A percentile compares a stretch with the other conserved stretches of the same genome.
These are phyloP conservation scores for Salix udensis DNA, from an alignment of 345 rosid species.

Conservation along the genomic window DNA sequence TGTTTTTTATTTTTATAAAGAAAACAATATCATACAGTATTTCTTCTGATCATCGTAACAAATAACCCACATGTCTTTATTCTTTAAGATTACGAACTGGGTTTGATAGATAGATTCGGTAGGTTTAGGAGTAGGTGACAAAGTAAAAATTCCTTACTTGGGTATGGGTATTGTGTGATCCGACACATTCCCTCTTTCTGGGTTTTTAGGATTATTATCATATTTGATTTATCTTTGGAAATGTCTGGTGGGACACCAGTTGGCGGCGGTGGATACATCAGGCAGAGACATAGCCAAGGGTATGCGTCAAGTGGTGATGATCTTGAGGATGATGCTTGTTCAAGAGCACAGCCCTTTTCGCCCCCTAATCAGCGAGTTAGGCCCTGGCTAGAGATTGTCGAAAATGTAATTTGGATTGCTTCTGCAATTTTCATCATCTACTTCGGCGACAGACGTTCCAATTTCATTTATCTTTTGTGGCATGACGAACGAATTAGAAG, in stretches of 20 bases:
- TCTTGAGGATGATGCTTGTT: slow-evolving; percentile 88
- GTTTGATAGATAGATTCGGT: too few species aligned
- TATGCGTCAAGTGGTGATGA: slow-evolving; percentile 84
- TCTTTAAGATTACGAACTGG: too few species aligned
- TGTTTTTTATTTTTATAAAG: too few species aligned
- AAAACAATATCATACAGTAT: too few species aligned
- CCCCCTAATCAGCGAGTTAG: slow-evolving; percentile 35
- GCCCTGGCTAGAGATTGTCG: slow-evolving; percentile 68
- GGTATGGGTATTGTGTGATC: too few species aligned
- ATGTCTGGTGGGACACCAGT: slow-evolving; percentile 96
- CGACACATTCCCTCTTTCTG: too few species aligned
- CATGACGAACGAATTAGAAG: slow-evolving; percentile 83
- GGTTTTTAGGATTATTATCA: too few species aligned
- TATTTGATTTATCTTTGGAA: slow-evolving; percentile 1
- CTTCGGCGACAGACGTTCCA: slow-evolving; percentile 73
- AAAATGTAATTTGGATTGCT: slow-evolving; percentile 79
- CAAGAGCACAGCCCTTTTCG: slow-evolving; percentile 56
- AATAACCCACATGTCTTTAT: too few species aligned
- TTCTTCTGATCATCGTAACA: too few species aligned
- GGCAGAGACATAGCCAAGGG: slow-evolving; percentile 95
- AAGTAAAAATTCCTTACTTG: too few species aligned
- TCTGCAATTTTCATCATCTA: slow-evolving; percentile 72
- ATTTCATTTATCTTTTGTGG: slow-evolving; percentile 60
- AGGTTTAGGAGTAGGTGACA: too few species aligned
- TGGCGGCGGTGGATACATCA: slow-evolving; percentile 78